These are phyloP conservation scores for Ilyonectria robusta DNA, from an alignment of 2,329 filamentous ascomycete species.

Conservation along the genomic window DNA sequence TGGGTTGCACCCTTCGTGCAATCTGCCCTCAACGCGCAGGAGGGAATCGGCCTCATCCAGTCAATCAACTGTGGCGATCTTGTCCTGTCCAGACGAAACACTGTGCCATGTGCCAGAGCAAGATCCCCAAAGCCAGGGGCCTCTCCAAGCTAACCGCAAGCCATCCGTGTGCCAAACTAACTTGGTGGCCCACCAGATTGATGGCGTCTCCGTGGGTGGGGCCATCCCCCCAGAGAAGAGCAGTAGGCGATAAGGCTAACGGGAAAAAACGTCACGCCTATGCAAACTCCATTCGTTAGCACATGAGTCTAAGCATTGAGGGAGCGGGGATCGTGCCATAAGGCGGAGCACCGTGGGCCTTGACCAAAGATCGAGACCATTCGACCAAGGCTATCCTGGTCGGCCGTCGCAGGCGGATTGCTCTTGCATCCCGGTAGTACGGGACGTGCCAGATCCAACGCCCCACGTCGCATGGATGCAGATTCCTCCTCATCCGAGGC, in stretches of 20 bases:
- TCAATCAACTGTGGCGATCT: constrained; percentile 36
- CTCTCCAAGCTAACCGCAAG: constrained; percentile 43
- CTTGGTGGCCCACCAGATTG: constrained; percentile 32
- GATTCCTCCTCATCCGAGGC: constrained; percentile 38
- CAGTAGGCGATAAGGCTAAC: constrained; percentile 43
- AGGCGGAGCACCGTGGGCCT: constrained; percentile 41
- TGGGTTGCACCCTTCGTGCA: constrained; percentile 20
- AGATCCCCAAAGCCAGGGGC: constrained; percentile 42
- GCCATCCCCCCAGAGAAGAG: constrained; percentile 23
- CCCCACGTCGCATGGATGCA: constrained; percentile 36
- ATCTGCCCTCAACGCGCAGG: constrained; percentile 14
- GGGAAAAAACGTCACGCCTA: constrained; percentile 45
- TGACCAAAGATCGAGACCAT: constrained; percentile 46
- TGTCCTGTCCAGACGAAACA: constrained; percentile 33
- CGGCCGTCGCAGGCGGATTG: constrained; percentile 35
- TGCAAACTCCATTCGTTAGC: constrained; percentile 42
- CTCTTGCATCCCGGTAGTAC: constrained; percentile 45
- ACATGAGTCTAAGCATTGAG: constrained; percentile 36
- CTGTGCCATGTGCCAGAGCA: constrained; percentile 42
- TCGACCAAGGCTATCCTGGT: constrained; percentile 37
- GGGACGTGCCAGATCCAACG: constrained; percentile 45
- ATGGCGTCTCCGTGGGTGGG: constrained; percentile 41
- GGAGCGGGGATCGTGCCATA: constrained; percentile 47
- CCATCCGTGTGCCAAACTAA: constrained; percentile 48
- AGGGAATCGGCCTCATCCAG: constrained; percentile 22